Evolutionary conservation across 148 eudicot species (phyloP), one percentile per base, ranked within the genome.

Genomic region (Polygonum aviculare): DNA sequence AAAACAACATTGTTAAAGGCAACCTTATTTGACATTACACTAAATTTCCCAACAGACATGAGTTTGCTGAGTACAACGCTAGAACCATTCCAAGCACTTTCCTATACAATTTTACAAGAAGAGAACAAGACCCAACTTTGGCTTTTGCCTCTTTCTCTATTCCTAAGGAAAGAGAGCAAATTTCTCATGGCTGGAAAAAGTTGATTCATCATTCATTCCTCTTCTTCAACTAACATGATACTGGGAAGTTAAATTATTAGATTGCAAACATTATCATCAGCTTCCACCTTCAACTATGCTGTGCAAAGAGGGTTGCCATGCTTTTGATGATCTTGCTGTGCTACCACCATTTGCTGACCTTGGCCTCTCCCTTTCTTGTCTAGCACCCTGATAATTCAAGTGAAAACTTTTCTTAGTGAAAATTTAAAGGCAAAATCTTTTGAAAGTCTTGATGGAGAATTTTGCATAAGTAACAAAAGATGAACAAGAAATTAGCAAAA

Each of bases 211-310:
- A 57, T 16, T 51, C 55, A 51, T 51, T 51, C n/a, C 19, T 5
- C 55, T 5, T 51, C 7, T 51, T 51, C 55, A 15, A 51, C 22
- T 21, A 57, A 57, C 33, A 57, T 57, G 9, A 57, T 0, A 57
- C 22, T 22, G 35, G 59, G 36, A 60, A 60, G 15, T 33, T 10
- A 67, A 31, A 31, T 63, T 63, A 22, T 9, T 19, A 0, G 5
- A 7, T 22, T 11, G n/a, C 26, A 6, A 9, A n/a, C 70, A 35
- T 4, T 0, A 38, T 90, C 72, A 38, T 90, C 72, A 35, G 84
- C 91, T 92, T 80, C 80, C 81, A 77, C 87, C 81, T 82, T 96
- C 99, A 35, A 93, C 87, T 69, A 96, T 96, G 88, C 97, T 92
- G 11, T 79, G 80, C 62, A 96, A 79, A 50, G 91, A 81, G 44